Percentiles rank a stretch among this genome's conserved stretches.
These are phyloP conservation scores for Zangia roseola DNA, from an alignment of 768 basidiomycete species.

Conservation along the genomic window DNA sequence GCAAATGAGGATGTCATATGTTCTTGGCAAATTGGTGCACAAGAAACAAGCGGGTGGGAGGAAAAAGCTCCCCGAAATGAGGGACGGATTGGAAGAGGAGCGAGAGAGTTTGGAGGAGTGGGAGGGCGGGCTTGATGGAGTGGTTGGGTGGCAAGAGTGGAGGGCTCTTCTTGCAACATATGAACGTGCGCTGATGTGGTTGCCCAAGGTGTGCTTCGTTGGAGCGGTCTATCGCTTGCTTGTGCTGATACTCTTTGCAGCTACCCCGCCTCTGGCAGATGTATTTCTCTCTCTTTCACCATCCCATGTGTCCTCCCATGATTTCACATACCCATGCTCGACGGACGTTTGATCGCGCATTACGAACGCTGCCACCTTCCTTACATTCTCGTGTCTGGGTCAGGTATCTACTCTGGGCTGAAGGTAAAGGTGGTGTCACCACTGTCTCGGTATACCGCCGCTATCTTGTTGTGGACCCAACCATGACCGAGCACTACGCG, in stretches of 20 bases:
- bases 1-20: conserved; percentile 76
- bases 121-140: conserved; percentile 81
- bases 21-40: conserved; percentile 70
- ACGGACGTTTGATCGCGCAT: conserved; percentile 88
- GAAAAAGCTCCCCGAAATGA: conserved; percentile 92
- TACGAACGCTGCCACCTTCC: conserved; percentile 91
- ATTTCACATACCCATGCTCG: conserved; percentile 90
- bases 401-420: conserved; percentile 90
- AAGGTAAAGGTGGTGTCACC: conserved; percentile 74
- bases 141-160: conserved; percentile 98
- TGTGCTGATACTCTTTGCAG: conserved; percentile 39
- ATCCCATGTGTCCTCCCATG: conserved; percentile 82
- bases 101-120: conserved; percentile 78
- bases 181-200: conserved; percentile 92
- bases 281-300: conserved; percentile 87
- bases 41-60: conserved; percentile 82
- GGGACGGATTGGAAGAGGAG: conserved; percentile 85
- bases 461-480: conserved; percentile 81
- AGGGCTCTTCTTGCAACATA: conserved; percentile 81
- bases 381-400: conserved; percentile 92
- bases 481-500: conserved; percentile 76
- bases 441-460: conserved; percentile 84
- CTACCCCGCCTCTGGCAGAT: conserved; percentile 93
- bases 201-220: conserved; percentile 67
- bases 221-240: not conserved